Percentiles rank a stretch among this genome's conserved stretches.
These are phyloP conservation scores for Ophiostoma sp. DNA, from an alignment of 2,329 filamentous ascomycete species.

Conservation along the genomic window DNA sequence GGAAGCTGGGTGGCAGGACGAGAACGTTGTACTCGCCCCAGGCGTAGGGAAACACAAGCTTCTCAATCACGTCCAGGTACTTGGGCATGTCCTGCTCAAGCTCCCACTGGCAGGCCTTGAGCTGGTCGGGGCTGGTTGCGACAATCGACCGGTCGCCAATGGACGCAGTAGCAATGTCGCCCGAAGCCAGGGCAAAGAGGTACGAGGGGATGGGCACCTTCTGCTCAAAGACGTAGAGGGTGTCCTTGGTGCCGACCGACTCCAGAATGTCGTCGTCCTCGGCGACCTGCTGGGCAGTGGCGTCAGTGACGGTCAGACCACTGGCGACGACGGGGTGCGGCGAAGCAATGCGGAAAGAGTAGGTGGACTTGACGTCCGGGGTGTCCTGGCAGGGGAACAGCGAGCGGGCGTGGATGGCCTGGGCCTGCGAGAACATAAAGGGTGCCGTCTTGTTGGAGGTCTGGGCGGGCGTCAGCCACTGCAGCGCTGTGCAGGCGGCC, in stretches of 20 bases:
- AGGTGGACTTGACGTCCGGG: constrained; percentile 94
- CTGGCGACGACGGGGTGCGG: constrained; percentile 89
- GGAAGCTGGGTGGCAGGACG: constrained; percentile 85
- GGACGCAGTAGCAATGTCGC: constrained; percentile 80
- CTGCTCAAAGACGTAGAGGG: constrained; percentile 83
- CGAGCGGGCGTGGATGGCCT: constrained; percentile 91
- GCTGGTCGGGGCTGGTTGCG: constrained; percentile 83
- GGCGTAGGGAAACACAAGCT: constrained; percentile 78
- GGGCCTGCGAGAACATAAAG: constrained; percentile 98
- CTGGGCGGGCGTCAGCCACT: constrained; percentile 92
- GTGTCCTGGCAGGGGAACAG: constrained; percentile 98
- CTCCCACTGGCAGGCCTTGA: constrained; percentile 84
- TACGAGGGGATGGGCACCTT: constrained; percentile 92
- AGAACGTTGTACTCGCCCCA: constrained; percentile 97
- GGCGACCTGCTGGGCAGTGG: background rate
- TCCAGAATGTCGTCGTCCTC: constrained; percentile 46
- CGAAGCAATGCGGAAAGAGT: constrained; percentile 84
- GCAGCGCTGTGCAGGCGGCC: constrained; percentile 82
- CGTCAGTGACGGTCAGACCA: constrained; percentile 59
- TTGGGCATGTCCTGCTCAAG: constrained; percentile 86
- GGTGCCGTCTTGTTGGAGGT: constrained; percentile 94
- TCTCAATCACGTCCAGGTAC: constrained; percentile 84
- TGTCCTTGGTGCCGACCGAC: constrained; percentile 47
- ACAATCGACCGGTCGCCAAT: constrained; percentile 86
- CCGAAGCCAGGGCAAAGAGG: constrained; percentile 85